Conservation (phyloP, 352 stramenopile species). For the Pseudoperonospora humuli region DNA sequence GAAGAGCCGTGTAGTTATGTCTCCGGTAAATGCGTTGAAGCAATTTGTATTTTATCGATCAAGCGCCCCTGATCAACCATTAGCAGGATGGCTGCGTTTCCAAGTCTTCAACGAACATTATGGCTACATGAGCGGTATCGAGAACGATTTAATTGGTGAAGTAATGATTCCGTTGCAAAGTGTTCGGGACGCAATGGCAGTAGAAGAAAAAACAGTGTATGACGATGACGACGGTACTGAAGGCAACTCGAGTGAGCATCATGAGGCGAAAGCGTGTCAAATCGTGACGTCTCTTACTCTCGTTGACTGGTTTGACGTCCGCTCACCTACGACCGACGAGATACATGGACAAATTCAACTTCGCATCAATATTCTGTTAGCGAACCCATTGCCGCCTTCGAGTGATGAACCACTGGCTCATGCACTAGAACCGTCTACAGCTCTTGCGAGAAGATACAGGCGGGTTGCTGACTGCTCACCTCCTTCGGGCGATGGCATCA, state of each 20-base stretch:
- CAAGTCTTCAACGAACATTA: constrained; percentile 75
- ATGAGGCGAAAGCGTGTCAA: constrained; percentile 23
- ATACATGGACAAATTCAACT: constrained; percentile 68
- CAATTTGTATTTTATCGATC: constrained; percentile 73
- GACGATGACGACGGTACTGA: constrained; percentile 24
- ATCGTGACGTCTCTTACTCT: constrained; percentile 57
- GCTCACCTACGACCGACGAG: constrained; percentile 46
- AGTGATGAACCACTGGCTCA: constrained; percentile 16
- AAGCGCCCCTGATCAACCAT: constrained; percentile 21
- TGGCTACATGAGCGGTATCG: constrained; percentile 65
- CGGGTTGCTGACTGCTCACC: constrained; percentile 35
- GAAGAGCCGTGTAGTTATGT: constrained; percentile 55
- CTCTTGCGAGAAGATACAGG: constrained; percentile 25
- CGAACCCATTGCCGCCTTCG: constrained; percentile 33
- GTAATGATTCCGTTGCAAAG: constrained; percentile 66
- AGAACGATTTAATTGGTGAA: constrained; percentile 68
- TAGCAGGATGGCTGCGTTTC: constrained; percentile 61
- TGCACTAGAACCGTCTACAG: constrained; percentile 8
- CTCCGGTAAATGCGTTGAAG: constrained; percentile 58
- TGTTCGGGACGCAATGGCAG: constrained; percentile 48
- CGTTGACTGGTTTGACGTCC: constrained; percentile 76
- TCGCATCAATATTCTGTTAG: constrained; percentile 57
- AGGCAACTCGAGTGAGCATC: constrained; percentile 4
- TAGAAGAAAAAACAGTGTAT: constrained; percentile 48
- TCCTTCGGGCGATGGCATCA: constrained; percentile 25